Base-by-base conservation (phyloP, 2,329 filamentous ascomycete genomes). In the Septoria petroselini region DNA sequence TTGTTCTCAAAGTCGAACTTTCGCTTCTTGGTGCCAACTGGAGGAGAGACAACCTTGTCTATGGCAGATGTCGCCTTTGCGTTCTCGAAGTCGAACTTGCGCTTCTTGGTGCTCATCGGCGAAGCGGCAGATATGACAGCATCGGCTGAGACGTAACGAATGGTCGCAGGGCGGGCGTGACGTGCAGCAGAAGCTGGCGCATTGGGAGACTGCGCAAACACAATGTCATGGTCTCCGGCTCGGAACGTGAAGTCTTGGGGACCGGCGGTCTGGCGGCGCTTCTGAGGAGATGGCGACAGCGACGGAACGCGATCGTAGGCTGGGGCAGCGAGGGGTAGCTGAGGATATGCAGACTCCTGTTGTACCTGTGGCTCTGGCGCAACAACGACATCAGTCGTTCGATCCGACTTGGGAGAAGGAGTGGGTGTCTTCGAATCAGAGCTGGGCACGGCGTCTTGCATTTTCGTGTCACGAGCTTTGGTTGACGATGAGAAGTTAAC, bases 401-500 rank as follows among this genome's bases (percentile, higher is more conserved):
- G 41, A 3, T 54, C 44, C 14, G 27, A 40, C 23, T 58, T 60
- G 19, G 58, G 55, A n/a, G 59, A 56, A 7, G 49, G 67, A 61
- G 39, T 69, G 55, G 50, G 64, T 61, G 39, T 58, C 58, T 49
- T 60, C 34, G 50, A 63, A 2, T 59, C 60, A 3, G 55, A 62
- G 33, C 53, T 56, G 27, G 48, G 45, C 17, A 44, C 56, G 11
- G 52, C 39, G n/a, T 57, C 53, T 14, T 56, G 38, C 12, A 35
- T 42, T 23, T 66, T 67, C 14, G 68, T 63, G 14, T 66, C 58
- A 7, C 62, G 62, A 50, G 52, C 67, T 60, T 65, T 71, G 57
- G 57, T 87, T 79, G 29, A 68, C 1, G 84, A 84, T 0, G 86
- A 89, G 62, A 95, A 95, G 42, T 86, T 83, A 29, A 95, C 88